Percentiles rank a stretch among this genome's conserved stretches.
These are phyloP conservation scores for Nicotiana attenuata DNA, from an alignment of 257 asterid species.

Conservation along the genomic window DNA sequence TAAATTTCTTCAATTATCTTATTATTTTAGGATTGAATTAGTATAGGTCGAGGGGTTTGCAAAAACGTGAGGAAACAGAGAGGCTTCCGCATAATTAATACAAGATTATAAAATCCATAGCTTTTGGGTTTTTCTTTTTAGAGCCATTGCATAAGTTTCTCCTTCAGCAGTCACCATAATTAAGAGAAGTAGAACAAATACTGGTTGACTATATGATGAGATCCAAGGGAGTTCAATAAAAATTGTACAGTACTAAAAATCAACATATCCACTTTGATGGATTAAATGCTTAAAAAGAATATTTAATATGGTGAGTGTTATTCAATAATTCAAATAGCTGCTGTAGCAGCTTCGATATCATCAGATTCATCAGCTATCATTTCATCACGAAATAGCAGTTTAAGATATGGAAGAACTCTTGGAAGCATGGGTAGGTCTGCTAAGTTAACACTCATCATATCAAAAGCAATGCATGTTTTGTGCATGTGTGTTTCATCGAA, in stretches of 20 bases:
- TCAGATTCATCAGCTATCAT: conserved; percentile 66
- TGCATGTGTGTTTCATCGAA: conserved; percentile 70
- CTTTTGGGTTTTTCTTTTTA: no score
- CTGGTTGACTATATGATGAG: not conserved
- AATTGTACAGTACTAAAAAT: not conserved
- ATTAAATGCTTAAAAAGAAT: not conserved
- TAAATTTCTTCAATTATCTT: no score
- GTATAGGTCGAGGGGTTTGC: no score
- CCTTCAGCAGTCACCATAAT: not conserved
- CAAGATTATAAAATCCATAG: no score
- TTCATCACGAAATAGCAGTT: conserved; percentile 70
- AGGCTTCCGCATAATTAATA: no score
- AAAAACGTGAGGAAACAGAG: no score
- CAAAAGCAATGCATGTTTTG: conserved; percentile 85
- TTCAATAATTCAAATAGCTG: conserved; percentile 12
- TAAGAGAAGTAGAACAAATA: not conserved
- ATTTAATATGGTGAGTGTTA: not conserved
- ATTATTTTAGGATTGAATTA: no score
- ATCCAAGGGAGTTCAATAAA: not conserved
- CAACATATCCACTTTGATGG: not conserved
- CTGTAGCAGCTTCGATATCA: conserved; percentile 36
- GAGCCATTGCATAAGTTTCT: not conserved
- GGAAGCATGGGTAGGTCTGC: conserved; percentile 86
- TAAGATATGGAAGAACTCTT: conserved; percentile 68
- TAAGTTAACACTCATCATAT: conserved; percentile 87